Base-by-base conservation (phyloP, 1,284 basidiomycete species). In the Leucoagaricus sp. region DNA sequence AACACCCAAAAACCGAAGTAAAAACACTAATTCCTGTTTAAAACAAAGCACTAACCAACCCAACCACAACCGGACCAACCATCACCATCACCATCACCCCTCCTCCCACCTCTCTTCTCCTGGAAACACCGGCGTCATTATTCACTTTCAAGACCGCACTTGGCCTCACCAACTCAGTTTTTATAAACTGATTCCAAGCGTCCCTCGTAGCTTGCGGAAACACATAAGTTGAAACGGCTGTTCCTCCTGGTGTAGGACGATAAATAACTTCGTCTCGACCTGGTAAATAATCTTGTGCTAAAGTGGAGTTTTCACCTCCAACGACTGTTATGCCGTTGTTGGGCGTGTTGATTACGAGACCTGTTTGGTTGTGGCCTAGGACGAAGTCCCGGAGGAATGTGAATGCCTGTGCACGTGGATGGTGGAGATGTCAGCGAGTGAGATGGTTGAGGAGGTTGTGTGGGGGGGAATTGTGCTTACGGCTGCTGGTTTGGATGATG, bases 331-430 rank as follows among this genome's bases (percentile, higher is more conserved):
- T 63, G 10, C 59, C 53, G 10, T 71, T 71, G 7, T 63, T 60
- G 19, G 60, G 50, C 4, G 65, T 60, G 9, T 65, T 61, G 8
- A 66, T 67, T 19, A 85, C 80, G 4, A 79, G 72, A 0, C 85
- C 85, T 3, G 79, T 80, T 31, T 69, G 61, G 63, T 84, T 83
- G 49, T 66, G 66, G 1, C 85, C 85, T 40, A 87, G 70, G 31
- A 87, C 70, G 57, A 87, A 87, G 58, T 87, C 83, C 13, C 80
- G 77, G n/a, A 76, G 63, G 66, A 87, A 80, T 15, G 75, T 77
- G 61, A 78, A 75, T 3, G 80, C 82, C 85, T 86, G 57, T 19
- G 4, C 12, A 4, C 4, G 12, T 38, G 36, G 47, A 15, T 42
- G 34, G 8, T 46, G 17, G 2, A n/a, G n/a, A n/a, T n/a, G n/a